Base-by-base conservation (phyloP, 139 green algal species). In the Gonium pectorale region DNA sequence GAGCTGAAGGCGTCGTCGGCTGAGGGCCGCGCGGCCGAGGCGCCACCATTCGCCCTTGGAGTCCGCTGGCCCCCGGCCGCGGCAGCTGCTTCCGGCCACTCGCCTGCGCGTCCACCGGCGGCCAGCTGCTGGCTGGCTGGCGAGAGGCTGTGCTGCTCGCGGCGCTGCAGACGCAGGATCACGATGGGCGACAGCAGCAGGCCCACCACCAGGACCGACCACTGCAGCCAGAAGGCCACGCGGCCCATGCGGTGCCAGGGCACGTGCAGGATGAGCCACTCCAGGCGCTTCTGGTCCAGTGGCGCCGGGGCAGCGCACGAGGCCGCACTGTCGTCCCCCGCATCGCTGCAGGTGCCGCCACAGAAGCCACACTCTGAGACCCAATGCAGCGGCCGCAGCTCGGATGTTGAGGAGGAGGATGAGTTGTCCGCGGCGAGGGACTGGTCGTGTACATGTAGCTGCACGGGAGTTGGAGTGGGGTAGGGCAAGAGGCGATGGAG, bases 241-340 rank as follows among this genome's bases (percentile, higher is more conserved):
- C 9, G 46, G 5, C 46, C 70, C 13, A 79, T 66, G 19, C 46
- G 27, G 33, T 64, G 46, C 70, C 70, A 79, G 44, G 46, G 70
- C 22, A 79, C 46, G 11, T 49, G 46, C 46, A 79, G 54, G 22
- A 79, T 33, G 46, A 79, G 46, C 70, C 70, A 79, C 31, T 79
- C 70, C 15, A 64, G 37, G 5, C 11, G 9, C 31, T 21, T 79
- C n/a, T 37, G 46, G 4, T 46, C 38, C 70, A 79, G 70, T 13
- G 46, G 70, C 13, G 31, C 44, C n/a, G 70, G 70, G 46, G 46
- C 46, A 9, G 29, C 8, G 27, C 26, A 13, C 33, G 24, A 26
- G 15, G 67, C 67, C 41, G 13, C 38, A 21, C 31, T 13, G 40
- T 21, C 40, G 24, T 29, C 8, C 24, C 17, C n/a, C 8, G n/a